Percentiles rank a stretch among this genome's conserved stretches.
Conservation (phyloP, 2,329 filamentous ascomycete genomes). For the Macrophomina pseudophaseolina region DNA sequence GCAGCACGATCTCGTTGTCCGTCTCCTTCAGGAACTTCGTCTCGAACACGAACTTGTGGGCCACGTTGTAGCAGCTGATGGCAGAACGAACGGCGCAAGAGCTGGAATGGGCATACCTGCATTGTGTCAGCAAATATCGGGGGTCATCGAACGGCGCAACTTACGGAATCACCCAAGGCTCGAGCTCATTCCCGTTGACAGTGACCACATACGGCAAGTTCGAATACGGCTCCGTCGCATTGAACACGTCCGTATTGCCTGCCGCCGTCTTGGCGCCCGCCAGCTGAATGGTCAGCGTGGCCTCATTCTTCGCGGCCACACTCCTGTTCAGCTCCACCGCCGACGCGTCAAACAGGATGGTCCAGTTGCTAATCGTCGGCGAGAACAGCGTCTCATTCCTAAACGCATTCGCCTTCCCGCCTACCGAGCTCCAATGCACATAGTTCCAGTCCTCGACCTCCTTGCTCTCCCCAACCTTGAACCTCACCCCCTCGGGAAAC, state of each 20-base stretch:
- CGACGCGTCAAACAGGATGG: slow-evolving; percentile 58
- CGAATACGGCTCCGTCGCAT: slow-evolving; percentile 57
- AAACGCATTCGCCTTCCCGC: slow-evolving; percentile 57
- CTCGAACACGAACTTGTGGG: slow-evolving; percentile 57
- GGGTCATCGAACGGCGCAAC: slow-evolving; percentile 28
- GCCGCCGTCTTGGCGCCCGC: slow-evolving; percentile 67
- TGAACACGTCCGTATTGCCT: slow-evolving; percentile 66
- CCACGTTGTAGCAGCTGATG: slow-evolving; percentile 66
- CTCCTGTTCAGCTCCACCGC: slow-evolving; percentile 44
- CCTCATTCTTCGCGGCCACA: slow-evolving; percentile 41
- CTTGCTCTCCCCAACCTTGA: slow-evolving; percentile 60
- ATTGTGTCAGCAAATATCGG: background rate
- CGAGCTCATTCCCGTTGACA: slow-evolving; percentile 52
- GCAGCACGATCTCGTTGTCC: slow-evolving; percentile 62
- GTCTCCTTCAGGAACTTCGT: slow-evolving; percentile 51
- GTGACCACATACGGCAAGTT: slow-evolving; percentile 60
- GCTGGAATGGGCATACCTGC: slow-evolving; percentile 59
- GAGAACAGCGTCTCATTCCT: slow-evolving; percentile 50
- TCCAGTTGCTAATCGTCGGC: slow-evolving; percentile 65
- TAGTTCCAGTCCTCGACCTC: slow-evolving; percentile 63
- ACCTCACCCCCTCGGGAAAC: slow-evolving; percentile 64
- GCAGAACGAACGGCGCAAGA: slow-evolving; percentile 67
- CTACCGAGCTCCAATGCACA: slow-evolving; percentile 69
- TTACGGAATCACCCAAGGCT: slow-evolving; percentile 64
- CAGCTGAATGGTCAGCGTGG: slow-evolving; percentile 67